Percentiles rank a stretch among this genome's conserved stretches.
Evolutionary conservation across 2,329 filamentous ascomycete genomes (phyloP).

Genomic region (Neofusicoccum sp.): DNA sequence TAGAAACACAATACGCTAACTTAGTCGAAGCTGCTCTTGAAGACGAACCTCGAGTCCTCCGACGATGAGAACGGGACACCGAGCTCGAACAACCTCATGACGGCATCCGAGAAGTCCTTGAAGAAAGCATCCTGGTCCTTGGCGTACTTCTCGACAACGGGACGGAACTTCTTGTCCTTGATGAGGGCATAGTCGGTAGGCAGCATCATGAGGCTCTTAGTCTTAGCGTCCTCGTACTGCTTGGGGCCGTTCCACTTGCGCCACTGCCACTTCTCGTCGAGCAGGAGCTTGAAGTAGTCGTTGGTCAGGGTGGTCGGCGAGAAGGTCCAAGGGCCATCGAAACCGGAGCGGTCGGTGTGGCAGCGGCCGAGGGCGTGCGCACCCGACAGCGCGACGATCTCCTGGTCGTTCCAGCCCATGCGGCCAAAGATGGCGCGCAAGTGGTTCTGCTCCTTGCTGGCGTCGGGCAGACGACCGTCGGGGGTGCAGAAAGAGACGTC

Average conservation of each 20-base stretch:
- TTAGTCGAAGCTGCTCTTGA: conserved; percentile 46
- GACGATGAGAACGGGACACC: conserved; percentile 77
- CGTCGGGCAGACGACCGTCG: conserved; percentile 87
- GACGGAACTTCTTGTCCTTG: conserved; percentile 82
- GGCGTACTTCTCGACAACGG: conserved; percentile 81
- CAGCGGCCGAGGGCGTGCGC: conserved; percentile 80
- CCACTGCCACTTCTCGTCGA: conserved; percentile 89
- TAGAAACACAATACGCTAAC: too few relatives aligned
- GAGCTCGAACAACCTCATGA: conserved; percentile 85
- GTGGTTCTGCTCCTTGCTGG: conserved; percentile 72
- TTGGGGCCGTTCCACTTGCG: conserved; percentile 89
- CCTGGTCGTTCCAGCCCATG: conserved; percentile 97
- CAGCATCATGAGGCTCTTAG: conserved; percentile 94
- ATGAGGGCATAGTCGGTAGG: conserved; percentile 85
- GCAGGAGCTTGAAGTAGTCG: conserved; percentile 85
- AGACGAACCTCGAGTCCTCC: conserved; percentile 45
- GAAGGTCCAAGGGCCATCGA: conserved; percentile 79
- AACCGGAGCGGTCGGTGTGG: conserved; percentile 86
- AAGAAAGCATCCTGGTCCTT: conserved; percentile 91
- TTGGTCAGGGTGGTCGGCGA: conserved; percentile 82
- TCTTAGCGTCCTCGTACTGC: conserved; percentile 85
- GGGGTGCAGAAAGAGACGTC: conserved; percentile 86
- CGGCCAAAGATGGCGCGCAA: conserved; percentile 89
- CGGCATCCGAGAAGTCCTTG: conserved; percentile 79
- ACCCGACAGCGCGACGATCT: conserved; percentile 89